Conservation (phyloP, 2,329 filamentous ascomycete genomes). For the Biscogniauxia marginata region DNA sequence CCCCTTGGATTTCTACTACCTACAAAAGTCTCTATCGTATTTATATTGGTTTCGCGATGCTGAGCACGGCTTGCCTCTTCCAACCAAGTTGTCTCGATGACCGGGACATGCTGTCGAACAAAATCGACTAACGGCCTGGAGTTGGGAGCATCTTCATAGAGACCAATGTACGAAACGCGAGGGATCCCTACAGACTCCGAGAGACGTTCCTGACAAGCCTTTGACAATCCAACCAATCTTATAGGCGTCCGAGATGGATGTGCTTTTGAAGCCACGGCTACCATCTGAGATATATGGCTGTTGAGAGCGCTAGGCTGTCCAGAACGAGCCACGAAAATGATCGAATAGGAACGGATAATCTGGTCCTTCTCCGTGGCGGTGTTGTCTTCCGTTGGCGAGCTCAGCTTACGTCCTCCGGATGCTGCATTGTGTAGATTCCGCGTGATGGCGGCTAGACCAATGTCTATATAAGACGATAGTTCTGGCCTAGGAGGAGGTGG, state of each 20-base stretch:
- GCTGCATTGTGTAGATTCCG: conserved; percentile 52
- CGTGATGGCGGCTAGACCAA: conserved; percentile 65
- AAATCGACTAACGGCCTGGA: conserved; percentile 57
- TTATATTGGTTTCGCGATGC: conserved; percentile 49
- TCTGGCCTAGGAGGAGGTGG: conserved; percentile 44
- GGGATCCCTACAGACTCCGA: conserved; percentile 58
- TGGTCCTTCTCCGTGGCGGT: neutral
- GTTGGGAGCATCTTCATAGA: conserved; percentile 56
- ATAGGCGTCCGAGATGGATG: conserved; percentile 41
- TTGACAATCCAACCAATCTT: conserved; percentile 62
- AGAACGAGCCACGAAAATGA: conserved; percentile 58
- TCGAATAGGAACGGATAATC: conserved; percentile 39
- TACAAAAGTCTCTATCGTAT: conserved; percentile 41
- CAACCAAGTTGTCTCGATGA: conserved; percentile 57
- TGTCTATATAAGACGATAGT: conserved; percentile 55
- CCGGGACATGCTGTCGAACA: conserved; percentile 49
- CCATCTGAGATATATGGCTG: conserved; percentile 58
- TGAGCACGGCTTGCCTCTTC: conserved; percentile 40
- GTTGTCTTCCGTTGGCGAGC: conserved; percentile 1
- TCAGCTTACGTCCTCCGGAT: conserved; percentile 3
- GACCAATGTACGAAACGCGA: conserved; percentile 62
- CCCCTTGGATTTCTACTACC: conserved; percentile 36
- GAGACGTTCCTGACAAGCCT: conserved; percentile 56
- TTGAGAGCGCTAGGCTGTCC: conserved; percentile 58
- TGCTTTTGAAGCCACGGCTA: conserved; percentile 48